These are phyloP conservation scores for Cyberlindnera americana DNA, from an alignment of 805 yeast species.

Conservation along the genomic window DNA sequence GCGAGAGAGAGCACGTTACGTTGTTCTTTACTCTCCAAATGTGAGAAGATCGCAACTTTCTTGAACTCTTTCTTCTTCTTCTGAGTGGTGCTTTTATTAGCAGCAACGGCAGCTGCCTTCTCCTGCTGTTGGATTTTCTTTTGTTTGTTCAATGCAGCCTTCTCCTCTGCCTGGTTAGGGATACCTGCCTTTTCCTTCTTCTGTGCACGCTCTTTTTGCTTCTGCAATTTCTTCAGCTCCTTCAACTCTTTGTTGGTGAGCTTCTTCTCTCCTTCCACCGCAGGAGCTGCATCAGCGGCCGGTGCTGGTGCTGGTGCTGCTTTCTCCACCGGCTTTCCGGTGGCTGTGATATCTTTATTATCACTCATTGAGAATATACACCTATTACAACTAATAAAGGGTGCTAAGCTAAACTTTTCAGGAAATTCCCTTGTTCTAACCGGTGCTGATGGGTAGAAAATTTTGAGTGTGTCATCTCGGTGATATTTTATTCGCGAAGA, in stretches of 20 bases:
- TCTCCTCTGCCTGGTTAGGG: slow-evolving; percentile 35
- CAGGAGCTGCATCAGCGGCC: background rate
- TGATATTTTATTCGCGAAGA: slow-evolving; percentile 1
- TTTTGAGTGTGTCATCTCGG: slow-evolving; percentile 4
- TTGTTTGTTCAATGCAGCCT: slow-evolving; percentile 32
- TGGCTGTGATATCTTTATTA: background rate
- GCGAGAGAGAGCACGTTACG: slow-evolving; percentile 40
- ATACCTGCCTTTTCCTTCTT: slow-evolving; percentile 68
- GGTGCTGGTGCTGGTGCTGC: background rate
- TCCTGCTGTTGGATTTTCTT: slow-evolving; percentile 39
- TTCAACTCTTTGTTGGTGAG: slow-evolving; percentile 78
- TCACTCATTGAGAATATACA: background rate
- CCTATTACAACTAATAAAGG: too few relatives aligned
- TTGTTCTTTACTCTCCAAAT: slow-evolving; percentile 76
- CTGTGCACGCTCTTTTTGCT: slow-evolving; percentile 91
- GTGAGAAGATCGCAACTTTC: slow-evolving; percentile 65
- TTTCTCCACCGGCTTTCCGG: slow-evolving; percentile 1
- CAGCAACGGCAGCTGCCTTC: slow-evolving; percentile 22
- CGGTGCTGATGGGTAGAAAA: slow-evolving; percentile 4
- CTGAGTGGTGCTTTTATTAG: background rate
- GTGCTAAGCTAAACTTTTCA: too few relatives aligned
- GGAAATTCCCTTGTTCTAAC: too few relatives aligned
- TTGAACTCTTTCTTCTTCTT: slow-evolving; percentile 39
- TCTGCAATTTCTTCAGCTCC: slow-evolving; percentile 82
- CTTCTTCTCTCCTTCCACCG: slow-evolving; percentile 28